These are phyloP conservation scores for Penicillium maclennaniae DNA, from an alignment of 495 filamentous ascomycete species.

Conservation along the genomic window DNA sequence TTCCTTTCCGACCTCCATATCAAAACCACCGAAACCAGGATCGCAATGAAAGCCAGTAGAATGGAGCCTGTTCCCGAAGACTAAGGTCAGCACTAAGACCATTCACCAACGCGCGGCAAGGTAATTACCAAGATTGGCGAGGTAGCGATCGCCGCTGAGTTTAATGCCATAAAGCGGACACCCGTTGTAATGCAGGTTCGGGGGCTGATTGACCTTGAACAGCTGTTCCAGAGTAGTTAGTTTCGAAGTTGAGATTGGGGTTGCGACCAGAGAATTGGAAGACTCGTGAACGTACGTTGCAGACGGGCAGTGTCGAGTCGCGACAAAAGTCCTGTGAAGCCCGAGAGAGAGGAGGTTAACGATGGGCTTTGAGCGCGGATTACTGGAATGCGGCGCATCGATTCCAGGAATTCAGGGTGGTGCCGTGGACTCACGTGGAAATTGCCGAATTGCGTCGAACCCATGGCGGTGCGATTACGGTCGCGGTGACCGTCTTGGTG, in stretches of 20 bases:
- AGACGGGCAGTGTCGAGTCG: slow-evolving; percentile 91
- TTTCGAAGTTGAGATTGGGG: background rate
- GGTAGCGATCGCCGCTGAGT: slow-evolving; percentile 55
- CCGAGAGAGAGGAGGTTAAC: slow-evolving; percentile 1
- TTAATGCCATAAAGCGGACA: slow-evolving; percentile 72
- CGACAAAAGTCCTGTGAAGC: slow-evolving; percentile 81
- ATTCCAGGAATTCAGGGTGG: slow-evolving; percentile 4
- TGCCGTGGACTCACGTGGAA: slow-evolving; percentile 67
- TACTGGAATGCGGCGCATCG: background rate
- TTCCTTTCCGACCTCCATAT: slow-evolving; percentile 84
- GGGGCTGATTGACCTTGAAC: slow-evolving; percentile 46
- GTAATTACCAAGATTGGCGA: slow-evolving; percentile 80
- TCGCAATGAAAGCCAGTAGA: slow-evolving; percentile 72
- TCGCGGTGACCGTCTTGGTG: slow-evolving; percentile 4
- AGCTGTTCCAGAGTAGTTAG: slow-evolving; percentile 41
- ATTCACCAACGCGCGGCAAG: background rate
- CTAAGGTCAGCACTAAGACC: too few relatives aligned
- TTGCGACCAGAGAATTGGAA: background rate
- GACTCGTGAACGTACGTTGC: slow-evolving; percentile 70
- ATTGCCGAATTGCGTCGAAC: slow-evolving; percentile 76
- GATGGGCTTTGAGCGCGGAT: slow-evolving; percentile 11
- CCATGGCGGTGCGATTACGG: slow-evolving; percentile 34
- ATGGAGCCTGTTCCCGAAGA: slow-evolving; percentile 71
- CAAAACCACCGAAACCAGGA: slow-evolving; percentile 60
- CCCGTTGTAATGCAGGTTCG: slow-evolving; percentile 53